Conservation (phyloP, 345 rosid species). For the Eutrema yunnanense region DNA sequence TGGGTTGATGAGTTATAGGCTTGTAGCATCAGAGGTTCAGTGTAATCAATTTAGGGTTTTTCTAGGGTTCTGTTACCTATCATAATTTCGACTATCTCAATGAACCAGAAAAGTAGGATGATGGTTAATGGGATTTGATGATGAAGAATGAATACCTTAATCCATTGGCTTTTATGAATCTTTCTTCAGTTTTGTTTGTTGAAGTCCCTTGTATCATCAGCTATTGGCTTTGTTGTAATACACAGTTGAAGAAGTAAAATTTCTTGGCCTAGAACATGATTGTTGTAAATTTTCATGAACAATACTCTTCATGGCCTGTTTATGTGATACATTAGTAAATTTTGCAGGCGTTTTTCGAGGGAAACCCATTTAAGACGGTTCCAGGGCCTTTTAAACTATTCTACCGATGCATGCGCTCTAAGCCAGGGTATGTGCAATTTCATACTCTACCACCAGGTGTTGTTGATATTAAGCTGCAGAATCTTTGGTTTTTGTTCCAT, state of each 20-base stretch:
- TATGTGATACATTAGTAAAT: background rate
- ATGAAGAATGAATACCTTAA: too few species aligned
- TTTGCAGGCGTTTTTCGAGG: constrained; percentile 88
- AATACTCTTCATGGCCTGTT: background rate
- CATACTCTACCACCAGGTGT: background rate
- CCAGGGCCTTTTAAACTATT: constrained; percentile 97
- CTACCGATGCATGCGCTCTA: constrained; percentile 91
- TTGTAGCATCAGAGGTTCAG: background rate
- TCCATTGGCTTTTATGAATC: background rate
- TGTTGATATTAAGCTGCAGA: background rate
- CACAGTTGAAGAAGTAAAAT: background rate
- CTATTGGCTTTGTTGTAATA: background rate
- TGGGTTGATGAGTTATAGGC: background rate
- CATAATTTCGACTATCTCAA: too few species aligned
- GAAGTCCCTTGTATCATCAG: constrained; percentile 5
- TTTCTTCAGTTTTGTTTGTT: background rate
- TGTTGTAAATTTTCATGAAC: background rate
- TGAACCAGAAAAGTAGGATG: too few species aligned
- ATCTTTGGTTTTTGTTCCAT: background rate
- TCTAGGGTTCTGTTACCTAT: background rate
- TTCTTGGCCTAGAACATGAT: background rate
- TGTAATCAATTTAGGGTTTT: constrained; percentile 3
- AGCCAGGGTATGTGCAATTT: constrained; percentile 69
- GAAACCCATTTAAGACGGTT: constrained; percentile 95
- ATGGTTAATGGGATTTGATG: too few species aligned